phyloP scores from a whole-genome alignment of 2,329 filamentous ascomycete species.

The Chaetomiaceae sp. region DNA sequence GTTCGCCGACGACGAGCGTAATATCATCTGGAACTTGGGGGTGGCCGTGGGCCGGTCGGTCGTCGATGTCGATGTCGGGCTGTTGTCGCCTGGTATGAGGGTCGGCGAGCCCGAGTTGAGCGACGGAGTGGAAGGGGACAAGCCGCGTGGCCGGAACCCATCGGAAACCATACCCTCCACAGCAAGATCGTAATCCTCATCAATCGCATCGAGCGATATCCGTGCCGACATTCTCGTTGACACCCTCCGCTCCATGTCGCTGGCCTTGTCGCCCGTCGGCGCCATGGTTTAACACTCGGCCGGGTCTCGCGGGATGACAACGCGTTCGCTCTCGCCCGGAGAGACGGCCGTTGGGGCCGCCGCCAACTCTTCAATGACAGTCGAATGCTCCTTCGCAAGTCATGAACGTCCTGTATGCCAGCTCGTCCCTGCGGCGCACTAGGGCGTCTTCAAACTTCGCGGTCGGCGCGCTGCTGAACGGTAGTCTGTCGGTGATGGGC shows the following conservation, averaged over 20 bases:
- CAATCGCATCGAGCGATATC: slow-evolving; percentile 31
- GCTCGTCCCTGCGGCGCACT: background rate
- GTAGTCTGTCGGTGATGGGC: background rate
- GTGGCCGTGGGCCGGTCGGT: slow-evolving; percentile 47
- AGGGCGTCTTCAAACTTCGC: background rate
- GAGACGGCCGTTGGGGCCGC: slow-evolving; percentile 7
- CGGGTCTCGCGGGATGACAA: slow-evolving; percentile 1
- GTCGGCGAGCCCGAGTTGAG: slow-evolving; percentile 25
- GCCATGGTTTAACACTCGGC: slow-evolving; percentile 35
- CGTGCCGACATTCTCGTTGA: slow-evolving; percentile 39
- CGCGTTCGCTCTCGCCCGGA: background rate
- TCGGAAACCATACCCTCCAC: slow-evolving; percentile 47
- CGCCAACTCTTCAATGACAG: slow-evolving; percentile 18
- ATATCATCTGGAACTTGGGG: slow-evolving; percentile 44
- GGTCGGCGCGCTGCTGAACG: background rate
- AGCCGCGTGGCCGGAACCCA: slow-evolving; percentile 39
- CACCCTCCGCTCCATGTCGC: slow-evolving; percentile 36
- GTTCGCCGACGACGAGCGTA: slow-evolving; percentile 39
- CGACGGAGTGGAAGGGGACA: slow-evolving; percentile 19
- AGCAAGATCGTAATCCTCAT: slow-evolving; percentile 45
- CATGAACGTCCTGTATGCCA: slow-evolving; percentile 13
- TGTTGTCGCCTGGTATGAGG: slow-evolving; percentile 10
- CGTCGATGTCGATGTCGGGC: slow-evolving; percentile 23
- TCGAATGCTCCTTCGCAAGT: slow-evolving; percentile 10
- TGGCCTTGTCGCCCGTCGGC: slow-evolving; percentile 33